These are phyloP conservation scores for Aspergillus phoenicis DNA, from an alignment of 2,329 filamentous ascomycete species.

Conservation along the genomic window DNA sequence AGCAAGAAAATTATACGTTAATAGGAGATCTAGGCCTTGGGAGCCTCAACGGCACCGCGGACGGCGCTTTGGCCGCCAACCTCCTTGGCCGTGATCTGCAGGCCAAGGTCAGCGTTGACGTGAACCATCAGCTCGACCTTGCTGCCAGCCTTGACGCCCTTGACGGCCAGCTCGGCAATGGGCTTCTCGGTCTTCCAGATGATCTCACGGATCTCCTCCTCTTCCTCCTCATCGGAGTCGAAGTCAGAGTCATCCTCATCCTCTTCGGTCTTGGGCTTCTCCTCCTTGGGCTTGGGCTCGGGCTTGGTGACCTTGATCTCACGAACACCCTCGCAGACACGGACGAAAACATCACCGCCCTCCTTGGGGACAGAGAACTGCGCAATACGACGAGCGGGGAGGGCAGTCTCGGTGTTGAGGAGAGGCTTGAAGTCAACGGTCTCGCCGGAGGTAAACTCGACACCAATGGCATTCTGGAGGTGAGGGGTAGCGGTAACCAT, in stretches of 20 bases:
- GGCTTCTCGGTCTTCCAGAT: slow-evolving; percentile 84
- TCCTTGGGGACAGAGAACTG: slow-evolving; percentile 75
- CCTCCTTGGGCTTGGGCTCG: slow-evolving; percentile 71
- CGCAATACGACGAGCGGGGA: slow-evolving; percentile 82
- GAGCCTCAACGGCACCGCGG: slow-evolving; percentile 60
- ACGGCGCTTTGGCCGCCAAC: slow-evolving; percentile 86
- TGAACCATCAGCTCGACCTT: slow-evolving; percentile 96
- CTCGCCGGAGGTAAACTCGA: slow-evolving; percentile 66
- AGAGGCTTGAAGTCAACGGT: slow-evolving; percentile 77
- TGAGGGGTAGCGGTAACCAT: slow-evolving; percentile 94
- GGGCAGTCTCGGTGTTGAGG: slow-evolving; percentile 81
- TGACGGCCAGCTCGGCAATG: slow-evolving; percentile 83
- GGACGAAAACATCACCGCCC: slow-evolving; percentile 85
- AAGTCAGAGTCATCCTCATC: slow-evolving; percentile 64
- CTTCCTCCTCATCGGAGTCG: slow-evolving; percentile 64
- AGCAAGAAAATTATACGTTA: slow-evolving; percentile 21
- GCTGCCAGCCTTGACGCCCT: slow-evolving; percentile 78
- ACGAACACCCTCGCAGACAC: slow-evolving; percentile 82
- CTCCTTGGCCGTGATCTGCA: slow-evolving; percentile 81
- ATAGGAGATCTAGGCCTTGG: slow-evolving; percentile 26
- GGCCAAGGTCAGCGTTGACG: slow-evolving; percentile 74
- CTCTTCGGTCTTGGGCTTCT: slow-evolving; percentile 59
- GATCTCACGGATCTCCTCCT: slow-evolving; percentile 87
- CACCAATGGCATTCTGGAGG: slow-evolving; percentile 83
- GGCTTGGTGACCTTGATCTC: slow-evolving; percentile 94